Conservation (phyloP, 768 basidiomycete species). For the Chiua virens region DNA sequence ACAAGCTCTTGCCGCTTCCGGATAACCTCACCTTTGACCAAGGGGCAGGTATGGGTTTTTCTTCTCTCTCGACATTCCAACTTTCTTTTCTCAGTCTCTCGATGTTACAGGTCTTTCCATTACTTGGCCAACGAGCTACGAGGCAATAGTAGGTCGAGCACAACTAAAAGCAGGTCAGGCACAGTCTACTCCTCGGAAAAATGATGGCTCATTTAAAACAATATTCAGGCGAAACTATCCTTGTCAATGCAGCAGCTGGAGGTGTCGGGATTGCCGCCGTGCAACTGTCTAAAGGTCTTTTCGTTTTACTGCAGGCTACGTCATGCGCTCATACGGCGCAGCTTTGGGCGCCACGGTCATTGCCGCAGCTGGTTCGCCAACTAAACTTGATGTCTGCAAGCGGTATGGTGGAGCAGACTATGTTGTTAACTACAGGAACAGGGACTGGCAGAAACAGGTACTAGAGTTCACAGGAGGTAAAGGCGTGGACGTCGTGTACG, state of each 20-base stretch:
- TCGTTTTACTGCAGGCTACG: not conserved
- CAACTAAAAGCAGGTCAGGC: conserved; percentile 67
- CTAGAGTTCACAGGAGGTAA: conserved; percentile 77
- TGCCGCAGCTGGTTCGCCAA: conserved; percentile 79
- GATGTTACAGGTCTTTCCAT: conserved; percentile 61
- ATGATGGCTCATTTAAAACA: conserved; percentile 5
- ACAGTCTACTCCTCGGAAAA: not conserved
- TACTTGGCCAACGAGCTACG: conserved; percentile 95
- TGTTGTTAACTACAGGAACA: conserved; percentile 72
- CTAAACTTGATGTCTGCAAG: conserved; percentile 79
- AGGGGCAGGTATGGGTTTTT: conserved; percentile 62
- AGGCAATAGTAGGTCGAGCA: conserved; percentile 85
- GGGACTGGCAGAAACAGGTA: conserved; percentile 90
- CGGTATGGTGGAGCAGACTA: conserved; percentile 81
- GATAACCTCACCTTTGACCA: conserved; percentile 77
- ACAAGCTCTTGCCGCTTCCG: conserved; percentile 63
- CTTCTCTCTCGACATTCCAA: not conserved
- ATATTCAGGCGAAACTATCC: conserved; percentile 77
- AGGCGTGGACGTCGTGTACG: conserved; percentile 86
- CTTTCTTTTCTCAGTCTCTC: not conserved
- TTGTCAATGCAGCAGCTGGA: conserved; percentile 94
- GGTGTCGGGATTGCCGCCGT: conserved; percentile 92
- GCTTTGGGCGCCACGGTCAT: conserved; percentile 93
- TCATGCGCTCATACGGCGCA: conserved; percentile 28
- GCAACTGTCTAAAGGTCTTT: conserved; percentile 85